Conservation (phyloP, 2,329 filamentous ascomycete genomes). For the Trichoderma sp. region DNA sequence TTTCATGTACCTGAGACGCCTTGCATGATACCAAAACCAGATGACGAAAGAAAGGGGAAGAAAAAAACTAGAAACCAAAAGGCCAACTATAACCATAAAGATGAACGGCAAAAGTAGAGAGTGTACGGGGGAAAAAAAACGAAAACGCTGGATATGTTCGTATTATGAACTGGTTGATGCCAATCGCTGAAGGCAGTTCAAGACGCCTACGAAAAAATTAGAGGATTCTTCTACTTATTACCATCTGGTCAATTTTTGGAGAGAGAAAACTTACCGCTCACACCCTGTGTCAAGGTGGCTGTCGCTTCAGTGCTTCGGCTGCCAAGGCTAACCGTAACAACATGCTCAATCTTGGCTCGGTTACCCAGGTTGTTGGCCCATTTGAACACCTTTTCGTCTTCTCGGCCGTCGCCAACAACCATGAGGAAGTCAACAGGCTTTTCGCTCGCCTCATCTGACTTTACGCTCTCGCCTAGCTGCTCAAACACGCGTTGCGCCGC, state of each 20-base stretch:
- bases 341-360: constrained; percentile 63
- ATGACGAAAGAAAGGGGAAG: background rate
- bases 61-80: background rate
- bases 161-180: constrained; percentile 37
- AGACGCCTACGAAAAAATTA: constrained; percentile 42
- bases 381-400: constrained; percentile 90
- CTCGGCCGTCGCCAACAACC: constrained; percentile 86
- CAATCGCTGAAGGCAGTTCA: constrained; percentile 50
- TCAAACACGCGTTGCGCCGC: constrained; percentile 77
- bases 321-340: constrained; percentile 85
- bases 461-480: constrained; percentile 51
- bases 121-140: background rate
- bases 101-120: background rate
- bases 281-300: constrained; percentile 84
- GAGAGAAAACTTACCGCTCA: constrained; percentile 70
- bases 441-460: constrained; percentile 37
- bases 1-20: constrained; percentile 27
- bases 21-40: constrained; percentile 4
- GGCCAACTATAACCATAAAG: background rate
- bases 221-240: background rate
- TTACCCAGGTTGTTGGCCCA: constrained; percentile 83
- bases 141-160: background rate
- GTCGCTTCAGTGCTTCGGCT: constrained; percentile 86
- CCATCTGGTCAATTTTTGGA: background rate
- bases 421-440: constrained; percentile 79